Conservation (phyloP, 305 asterid species). For the Rubia peregrina region DNA sequence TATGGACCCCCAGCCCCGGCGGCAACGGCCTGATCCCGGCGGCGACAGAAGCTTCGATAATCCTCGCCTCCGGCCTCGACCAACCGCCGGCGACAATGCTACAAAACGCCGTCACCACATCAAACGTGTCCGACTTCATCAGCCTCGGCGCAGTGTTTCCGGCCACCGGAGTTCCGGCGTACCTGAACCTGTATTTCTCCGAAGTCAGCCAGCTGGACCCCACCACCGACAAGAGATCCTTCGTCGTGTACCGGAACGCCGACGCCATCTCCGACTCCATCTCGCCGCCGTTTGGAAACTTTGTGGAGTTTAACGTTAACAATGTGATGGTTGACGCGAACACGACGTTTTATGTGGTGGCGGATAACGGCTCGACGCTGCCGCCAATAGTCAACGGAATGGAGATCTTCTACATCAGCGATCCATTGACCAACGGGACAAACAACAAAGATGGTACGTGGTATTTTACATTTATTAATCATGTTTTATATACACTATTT, state of each 20-base stretch:
- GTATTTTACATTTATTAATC: neutral
- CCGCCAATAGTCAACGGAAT: slow-evolving; percentile 66
- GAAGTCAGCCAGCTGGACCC: slow-evolving; percentile 35
- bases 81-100: slow-evolving; percentile 35
- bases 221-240: slow-evolving; percentile 36
- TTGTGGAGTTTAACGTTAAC: neutral
- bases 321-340: slow-evolving; percentile 21
- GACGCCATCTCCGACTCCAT: slow-evolving; percentile 12
- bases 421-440: slow-evolving; percentile 38
- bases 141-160: slow-evolving; percentile 26
- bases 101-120: slow-evolving; percentile 30
- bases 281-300: slow-evolving; percentile 42
- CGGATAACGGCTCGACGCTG: slow-evolving; percentile 40
- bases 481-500: too few species aligned
- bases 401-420: slow-evolving; percentile 43
- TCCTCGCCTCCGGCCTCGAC: slow-evolving; percentile 1
- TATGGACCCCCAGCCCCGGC: slow-evolving; percentile 37
- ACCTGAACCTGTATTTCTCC: slow-evolving; percentile 46
- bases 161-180: slow-evolving; percentile 16
- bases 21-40: slow-evolving; percentile 20
- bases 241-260: slow-evolving; percentile 20
- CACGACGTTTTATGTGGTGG: slow-evolving; percentile 30
- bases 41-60: slow-evolving; percentile 9
- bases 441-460: slow-evolving; percentile 40
- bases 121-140: slow-evolving; percentile 14